Evolutionary conservation across 441 rosid species (phyloP).

Genomic region (Gossypium schwendimanii): DNA sequence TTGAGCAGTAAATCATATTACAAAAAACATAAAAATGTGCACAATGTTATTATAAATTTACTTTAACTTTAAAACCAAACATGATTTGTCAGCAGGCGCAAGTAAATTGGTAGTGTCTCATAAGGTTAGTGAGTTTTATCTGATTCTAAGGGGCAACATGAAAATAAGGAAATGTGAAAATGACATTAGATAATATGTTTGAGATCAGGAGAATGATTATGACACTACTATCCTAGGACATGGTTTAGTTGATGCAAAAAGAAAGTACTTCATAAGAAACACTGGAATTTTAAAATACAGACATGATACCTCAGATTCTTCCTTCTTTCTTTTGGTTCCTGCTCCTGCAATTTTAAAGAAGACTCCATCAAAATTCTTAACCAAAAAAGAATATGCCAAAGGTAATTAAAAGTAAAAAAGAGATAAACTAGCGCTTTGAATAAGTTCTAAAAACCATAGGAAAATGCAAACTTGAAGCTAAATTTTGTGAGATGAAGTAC

Average conservation of each 20-base stretch:
- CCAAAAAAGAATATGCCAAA: not conserved
- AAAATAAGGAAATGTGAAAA: not conserved
- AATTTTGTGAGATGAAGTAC: not conserved
- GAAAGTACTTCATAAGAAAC: not conserved
- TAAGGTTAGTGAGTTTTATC: no score
- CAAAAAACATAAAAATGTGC: no score
- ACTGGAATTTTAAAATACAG: conserved; percentile 4
- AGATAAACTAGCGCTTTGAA: not conserved
- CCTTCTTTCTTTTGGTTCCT: conserved; percentile 26
- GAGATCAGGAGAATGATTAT: not conserved
- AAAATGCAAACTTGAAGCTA: not conserved
- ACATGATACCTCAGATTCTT: conserved; percentile 30
- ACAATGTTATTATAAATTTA: not conserved
- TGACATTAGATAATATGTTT: not conserved
- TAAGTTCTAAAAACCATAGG: conserved; percentile 1
- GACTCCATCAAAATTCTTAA: not conserved
- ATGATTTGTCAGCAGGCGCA: not conserved
- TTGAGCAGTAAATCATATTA: no score
- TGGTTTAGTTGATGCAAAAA: not conserved
- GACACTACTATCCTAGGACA: not conserved
- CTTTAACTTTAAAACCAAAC: not conserved
- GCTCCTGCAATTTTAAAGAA: conserved; percentile 25
- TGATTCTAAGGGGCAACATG: not conserved
- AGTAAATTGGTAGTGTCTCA: not conserved
- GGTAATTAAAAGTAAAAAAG: not conserved